These are phyloP conservation scores for Penicillium sp. DNA, from an alignment of 2,329 filamentous ascomycete genomes.

Conservation along the genomic window DNA sequence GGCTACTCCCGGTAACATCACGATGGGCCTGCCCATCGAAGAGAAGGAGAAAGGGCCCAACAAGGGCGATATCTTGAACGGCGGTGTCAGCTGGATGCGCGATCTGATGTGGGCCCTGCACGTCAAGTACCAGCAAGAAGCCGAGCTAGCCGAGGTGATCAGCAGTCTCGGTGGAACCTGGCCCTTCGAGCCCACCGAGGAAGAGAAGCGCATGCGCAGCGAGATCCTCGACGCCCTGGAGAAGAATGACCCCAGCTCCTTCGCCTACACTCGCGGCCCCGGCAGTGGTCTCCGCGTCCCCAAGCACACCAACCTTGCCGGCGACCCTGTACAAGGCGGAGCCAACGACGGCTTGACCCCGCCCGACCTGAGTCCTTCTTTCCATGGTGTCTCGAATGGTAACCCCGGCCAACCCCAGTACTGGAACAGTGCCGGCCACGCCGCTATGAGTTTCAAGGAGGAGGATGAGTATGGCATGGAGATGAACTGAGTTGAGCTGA, in stretches of 20 bases:
- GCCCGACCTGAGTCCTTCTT: slow-evolving; percentile 69
- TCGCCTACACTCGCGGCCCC: slow-evolving; percentile 80
- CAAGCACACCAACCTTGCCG: slow-evolving; percentile 88
- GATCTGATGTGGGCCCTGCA: slow-evolving; percentile 98
- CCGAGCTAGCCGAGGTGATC: slow-evolving; percentile 79
- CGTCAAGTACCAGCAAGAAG: slow-evolving; percentile 84
- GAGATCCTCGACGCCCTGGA: slow-evolving; percentile 86
- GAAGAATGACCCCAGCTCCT: slow-evolving; percentile 75
- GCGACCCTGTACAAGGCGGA: slow-evolving; percentile 67
- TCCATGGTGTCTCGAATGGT: slow-evolving; percentile 61
- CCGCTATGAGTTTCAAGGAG: slow-evolving; percentile 80
- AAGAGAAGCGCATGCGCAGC: slow-evolving; percentile 93
- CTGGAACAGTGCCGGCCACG: slow-evolving; percentile 56
- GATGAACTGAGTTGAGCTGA: slow-evolving; percentile 38
- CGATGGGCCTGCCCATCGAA: slow-evolving; percentile 87
- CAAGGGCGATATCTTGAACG: slow-evolving; percentile 98
- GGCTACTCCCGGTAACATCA: slow-evolving; percentile 82
- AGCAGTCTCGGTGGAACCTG: slow-evolving; percentile 72
- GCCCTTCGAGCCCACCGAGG: slow-evolving; percentile 83
- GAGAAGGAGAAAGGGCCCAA: slow-evolving; percentile 99
- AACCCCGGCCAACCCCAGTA: slow-evolving; percentile 55
- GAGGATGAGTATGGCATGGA: slow-evolving; percentile 95
- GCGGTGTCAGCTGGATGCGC: slow-evolving; percentile 93
- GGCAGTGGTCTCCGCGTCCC: slow-evolving; percentile 89
- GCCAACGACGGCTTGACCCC: slow-evolving; percentile 56